Percentiles rank a stretch among this genome's conserved stretches.
These are phyloP conservation scores for Fusarium luffae DNA, from an alignment of 2,329 filamentous ascomycete species.

Conservation along the genomic window DNA sequence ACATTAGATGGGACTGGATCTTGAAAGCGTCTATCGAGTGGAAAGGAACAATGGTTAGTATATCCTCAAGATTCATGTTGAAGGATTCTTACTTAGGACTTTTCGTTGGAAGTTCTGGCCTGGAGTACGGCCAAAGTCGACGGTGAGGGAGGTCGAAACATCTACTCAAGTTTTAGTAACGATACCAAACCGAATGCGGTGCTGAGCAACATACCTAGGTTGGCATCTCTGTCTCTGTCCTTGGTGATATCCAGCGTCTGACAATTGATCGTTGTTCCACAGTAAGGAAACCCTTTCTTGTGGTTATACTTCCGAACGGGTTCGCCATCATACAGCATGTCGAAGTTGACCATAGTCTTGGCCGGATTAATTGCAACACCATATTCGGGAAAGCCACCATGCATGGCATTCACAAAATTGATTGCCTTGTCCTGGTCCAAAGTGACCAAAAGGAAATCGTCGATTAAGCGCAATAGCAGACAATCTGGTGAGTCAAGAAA, in stretches of 20 bases:
- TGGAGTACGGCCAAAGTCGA: constrained; percentile 77
- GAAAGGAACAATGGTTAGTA: not conserved
- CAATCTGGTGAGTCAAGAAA: constrained; percentile 71
- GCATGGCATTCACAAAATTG: constrained; percentile 82
- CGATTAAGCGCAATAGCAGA: constrained; percentile 83
- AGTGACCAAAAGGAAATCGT: constrained; percentile 93
- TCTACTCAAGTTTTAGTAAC: constrained; percentile 28
- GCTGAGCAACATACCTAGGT: constrained; percentile 57
- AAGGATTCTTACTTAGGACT: constrained; percentile 67
- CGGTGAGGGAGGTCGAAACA: constrained; percentile 78
- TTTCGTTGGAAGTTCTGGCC: constrained; percentile 86
- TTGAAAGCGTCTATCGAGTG: constrained; percentile 72
- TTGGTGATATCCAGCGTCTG: constrained; percentile 79
- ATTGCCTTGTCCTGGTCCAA: constrained; percentile 73
- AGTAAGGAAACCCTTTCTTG: constrained; percentile 80
- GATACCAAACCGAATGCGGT: not conserved
- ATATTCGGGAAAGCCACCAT: constrained; percentile 79
- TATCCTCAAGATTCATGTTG: not conserved
- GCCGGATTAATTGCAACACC: constrained; percentile 79
- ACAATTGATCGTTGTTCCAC: constrained; percentile 81
- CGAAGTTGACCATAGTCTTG: constrained; percentile 90
- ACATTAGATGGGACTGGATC: constrained; percentile 85
- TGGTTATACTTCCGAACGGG: constrained; percentile 61
- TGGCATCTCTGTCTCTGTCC: constrained; percentile 66
- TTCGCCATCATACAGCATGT: constrained; percentile 65